Conservation (phyloP, 2,329 filamentous ascomycete genomes). For the Calonectria pauciramosa region DNA sequence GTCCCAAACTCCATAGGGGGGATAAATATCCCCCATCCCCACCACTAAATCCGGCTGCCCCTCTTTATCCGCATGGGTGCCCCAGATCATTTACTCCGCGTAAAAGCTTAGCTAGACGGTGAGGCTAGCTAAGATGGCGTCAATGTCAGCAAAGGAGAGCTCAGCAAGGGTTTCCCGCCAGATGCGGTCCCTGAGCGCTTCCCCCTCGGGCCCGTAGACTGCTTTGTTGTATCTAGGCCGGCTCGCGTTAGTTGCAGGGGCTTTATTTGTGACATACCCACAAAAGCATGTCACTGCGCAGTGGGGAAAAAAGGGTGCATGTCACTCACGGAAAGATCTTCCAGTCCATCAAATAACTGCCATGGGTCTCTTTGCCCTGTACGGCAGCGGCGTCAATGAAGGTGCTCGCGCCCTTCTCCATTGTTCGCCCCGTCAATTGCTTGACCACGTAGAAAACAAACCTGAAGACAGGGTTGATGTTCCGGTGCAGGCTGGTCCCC, state of each 20-base stretch:
- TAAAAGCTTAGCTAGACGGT: slow-evolving; percentile 18
- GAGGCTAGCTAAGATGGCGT: slow-evolving; percentile 31
- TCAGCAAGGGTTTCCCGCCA: slow-evolving; percentile 56
- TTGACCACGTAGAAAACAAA: slow-evolving; percentile 23
- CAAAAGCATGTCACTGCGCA: not conserved
- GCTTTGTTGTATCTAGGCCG: slow-evolving; percentile 48
- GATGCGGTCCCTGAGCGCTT: slow-evolving; percentile 50
- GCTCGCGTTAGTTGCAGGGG: slow-evolving; percentile 26
- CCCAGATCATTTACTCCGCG: not conserved
- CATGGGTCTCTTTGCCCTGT: slow-evolving; percentile 39
- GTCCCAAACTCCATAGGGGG: not conserved
- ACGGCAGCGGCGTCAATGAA: slow-evolving; percentile 41
- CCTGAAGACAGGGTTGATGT: slow-evolving; percentile 39
- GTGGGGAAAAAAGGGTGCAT: not conserved
- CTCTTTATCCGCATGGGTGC: not conserved
- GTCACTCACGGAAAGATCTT: slow-evolving; percentile 41
- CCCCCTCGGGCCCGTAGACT: slow-evolving; percentile 52
- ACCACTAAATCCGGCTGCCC: slow-evolving; percentile 2
- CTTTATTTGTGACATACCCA: not conserved
- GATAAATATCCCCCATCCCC: not conserved
- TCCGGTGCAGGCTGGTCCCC: slow-evolving; percentile 57
- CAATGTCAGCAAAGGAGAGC: slow-evolving; percentile 49
- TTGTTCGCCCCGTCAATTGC: slow-evolving; percentile 26
- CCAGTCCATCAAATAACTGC: slow-evolving; percentile 43
- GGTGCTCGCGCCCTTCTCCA: slow-evolving; percentile 35